Conservation (phyloP, 1,139 yeast species). For the Magnusiomyces paraingens region DNA sequence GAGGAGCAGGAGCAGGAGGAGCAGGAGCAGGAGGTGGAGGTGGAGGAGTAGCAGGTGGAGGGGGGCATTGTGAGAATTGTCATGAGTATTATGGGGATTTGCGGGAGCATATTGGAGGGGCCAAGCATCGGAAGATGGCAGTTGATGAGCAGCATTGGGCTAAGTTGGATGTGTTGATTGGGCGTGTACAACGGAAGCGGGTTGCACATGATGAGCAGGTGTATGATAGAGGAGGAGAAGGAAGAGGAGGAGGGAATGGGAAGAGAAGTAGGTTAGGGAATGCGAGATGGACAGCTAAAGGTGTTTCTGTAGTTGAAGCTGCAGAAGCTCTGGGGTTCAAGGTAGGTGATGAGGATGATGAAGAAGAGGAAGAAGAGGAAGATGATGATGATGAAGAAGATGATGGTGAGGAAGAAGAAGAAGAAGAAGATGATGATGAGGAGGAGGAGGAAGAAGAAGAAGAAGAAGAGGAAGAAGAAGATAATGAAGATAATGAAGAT, state of each 20-base stretch:
- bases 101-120: conserved; percentile 64
- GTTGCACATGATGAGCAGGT: too few species aligned
- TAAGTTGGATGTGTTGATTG: conserved; percentile 53
- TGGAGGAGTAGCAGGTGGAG: too few species aligned
- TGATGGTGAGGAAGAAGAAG: neutral
- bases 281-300: too few species aligned
- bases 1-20: too few species aligned
- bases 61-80: conserved; percentile 81
- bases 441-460: neutral
- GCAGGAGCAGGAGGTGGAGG: too few species aligned
- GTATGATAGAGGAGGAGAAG: too few species aligned
- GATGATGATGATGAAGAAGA: neutral
- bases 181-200: conserved; percentile 5
- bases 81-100: conserved; percentile 76
- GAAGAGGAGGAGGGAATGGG: too few species aligned
- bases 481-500: too few species aligned
- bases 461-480: neutral
- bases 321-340: too few species aligned
- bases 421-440: neutral
- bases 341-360: neutral
- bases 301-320: too few species aligned
- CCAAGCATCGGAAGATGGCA: conserved; percentile 78
- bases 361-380: neutral
- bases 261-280: too few species aligned
- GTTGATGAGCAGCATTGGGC: conserved; percentile 61